Base-by-base conservation (phyloP, 2,329 filamentous ascomycete species). In the Exserohilum turcica region DNA sequence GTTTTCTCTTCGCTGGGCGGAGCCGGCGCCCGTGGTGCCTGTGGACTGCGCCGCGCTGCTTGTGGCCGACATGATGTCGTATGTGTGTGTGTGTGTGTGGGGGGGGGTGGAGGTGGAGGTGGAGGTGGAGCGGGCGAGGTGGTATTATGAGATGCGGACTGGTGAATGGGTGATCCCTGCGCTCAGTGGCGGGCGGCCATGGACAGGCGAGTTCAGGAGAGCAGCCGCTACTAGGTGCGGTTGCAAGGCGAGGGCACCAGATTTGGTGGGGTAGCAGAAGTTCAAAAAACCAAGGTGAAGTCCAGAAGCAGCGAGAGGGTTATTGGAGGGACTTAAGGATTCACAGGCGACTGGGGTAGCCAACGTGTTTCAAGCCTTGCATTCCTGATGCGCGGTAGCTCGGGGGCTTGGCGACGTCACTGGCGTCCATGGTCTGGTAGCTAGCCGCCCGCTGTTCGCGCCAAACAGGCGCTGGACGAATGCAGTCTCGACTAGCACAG, bases 1-100 rank as follows among this genome's bases (percentile, higher is more conserved):
- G 47, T 72, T 72, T 42, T 62, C 38, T 13, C 32, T 49, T 1
- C 31, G 47, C 39, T 52, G 59, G 3, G 60, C 66, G 1, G 48
- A 15, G 10, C 61, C 68, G 13, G 52, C 2, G 46, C 43, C 48
- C 2, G 3, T 9, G 3, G 46, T 52, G 13, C 32, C 13, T 32
- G 50, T 43, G 4, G 58, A 9, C 46, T 44, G 18, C 7, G 57
- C 10, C 15, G 46, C n/a, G 12, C 32, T 10, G 13, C 44, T 5
- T 12, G 49, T 51, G 39, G 33, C 15, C 8, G 56, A 55, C 57
- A 61, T 59, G 56, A 18, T 44, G 50, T 42, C 15, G 35, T 6
- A n/a, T 15, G 33, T 24, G n/a, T n/a, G n/a, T n/a, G n/a, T n/a
- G n/a, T n/a, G n/a, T n/a, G n/a, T n/a, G n/a, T n/a, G n/a, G n/a